phyloP scores from a whole-genome alignment of 23 red algal species.

The Cyanidium caldarium region DNA sequence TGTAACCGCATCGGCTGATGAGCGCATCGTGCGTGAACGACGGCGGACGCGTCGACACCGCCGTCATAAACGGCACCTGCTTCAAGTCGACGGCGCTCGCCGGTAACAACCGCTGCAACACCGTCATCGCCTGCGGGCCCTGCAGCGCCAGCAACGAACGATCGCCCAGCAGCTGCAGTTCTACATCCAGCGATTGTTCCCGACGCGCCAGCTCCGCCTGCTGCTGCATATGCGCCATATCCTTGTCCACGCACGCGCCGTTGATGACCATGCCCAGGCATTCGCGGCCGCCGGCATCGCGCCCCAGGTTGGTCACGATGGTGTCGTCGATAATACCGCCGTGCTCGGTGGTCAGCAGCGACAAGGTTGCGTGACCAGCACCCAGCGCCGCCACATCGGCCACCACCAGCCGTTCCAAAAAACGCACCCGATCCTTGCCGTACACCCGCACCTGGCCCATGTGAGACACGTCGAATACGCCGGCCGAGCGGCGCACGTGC shows the following conservation, averaged over 20 bases:
- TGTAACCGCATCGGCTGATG: conserved; percentile 86
- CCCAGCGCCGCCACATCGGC: conserved; percentile 39
- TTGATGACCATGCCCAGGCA: conserved; percentile 84
- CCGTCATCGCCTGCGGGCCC: conserved; percentile 71
- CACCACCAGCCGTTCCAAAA: conserved; percentile 62
- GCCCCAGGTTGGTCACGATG: conserved; percentile 77
- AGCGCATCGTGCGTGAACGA: conserved; percentile 38
- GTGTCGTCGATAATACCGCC: conserved; percentile 96
- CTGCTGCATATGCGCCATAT: conserved; percentile 55
- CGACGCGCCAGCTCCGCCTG: conserved; percentile 25
- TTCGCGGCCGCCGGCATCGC: not conserved
- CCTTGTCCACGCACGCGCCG: conserved; percentile 88
- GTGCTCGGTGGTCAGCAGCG: conserved; percentile 56
- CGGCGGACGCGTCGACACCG: conserved; percentile 14
- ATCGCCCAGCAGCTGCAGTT: conserved; percentile 52
- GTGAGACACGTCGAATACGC: conserved; percentile 90
- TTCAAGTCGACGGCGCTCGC: conserved; percentile 23
- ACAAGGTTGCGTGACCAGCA: conserved; percentile 30
- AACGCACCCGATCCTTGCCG: conserved; percentile 47
- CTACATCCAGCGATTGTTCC: conserved; percentile 49
- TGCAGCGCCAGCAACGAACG: conserved; percentile 72
- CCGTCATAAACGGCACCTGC: conserved; percentile 70
- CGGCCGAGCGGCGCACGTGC: conserved; percentile 68
- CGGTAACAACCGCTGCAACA: conserved; percentile 12
- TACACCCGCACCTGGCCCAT: conserved; percentile 90